Base-by-base conservation (phyloP, 148 eudicot genomes). In the Oxyria digyna region DNA sequence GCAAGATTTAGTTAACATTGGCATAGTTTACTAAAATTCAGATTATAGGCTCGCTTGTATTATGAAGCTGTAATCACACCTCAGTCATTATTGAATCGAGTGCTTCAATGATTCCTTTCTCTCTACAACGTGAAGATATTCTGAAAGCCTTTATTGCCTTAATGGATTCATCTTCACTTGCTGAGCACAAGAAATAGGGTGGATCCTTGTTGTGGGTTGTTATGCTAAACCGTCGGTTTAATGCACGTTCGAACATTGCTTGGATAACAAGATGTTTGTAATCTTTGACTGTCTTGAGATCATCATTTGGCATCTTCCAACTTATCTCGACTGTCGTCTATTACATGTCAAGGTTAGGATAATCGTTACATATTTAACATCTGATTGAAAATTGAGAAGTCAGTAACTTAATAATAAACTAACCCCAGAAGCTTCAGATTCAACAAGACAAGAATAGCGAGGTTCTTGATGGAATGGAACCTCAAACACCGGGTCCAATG, bases 261-360 rank as follows among this genome's bases (percentile, higher is more conserved):
- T 27, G 35, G 1, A 57, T 27, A 4, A 57, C 35, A 13, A 57
- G 14, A 57, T 57, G n/a, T 14, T 35, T 57, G 13, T 57, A 57
- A n/a, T 57, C 64, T 29, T 57, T 57, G n/a, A 57, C 64, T 57
- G 64, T 57, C 64, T 27, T 57, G 17, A 57, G 64, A 29, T 57
- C 37, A 12, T 27, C 64, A 57, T 13, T 27, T 14, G 64, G 64
- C 64, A 57, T 57, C 64, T 54, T 54, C 62, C 62, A 54, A 32
- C 62, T 10, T 54, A 54, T 54, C 32, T 11, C 62, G 12, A 54
- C 32, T 2, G 62, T 6, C 3, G 62, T 54, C 62, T 54, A 32
- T 54, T 12, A 48, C 62, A 10, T 5, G 31, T 24, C 62, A 54
- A 54, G 23, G 9, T 35, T 6, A n/a, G n/a, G n/a, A n/a, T n/a